A percentile compares a stretch with the other conserved stretches of the same genome.
phyloP scores from a whole-genome alignment of 306 rosid genomes.

The Quercus mongolica region DNA sequence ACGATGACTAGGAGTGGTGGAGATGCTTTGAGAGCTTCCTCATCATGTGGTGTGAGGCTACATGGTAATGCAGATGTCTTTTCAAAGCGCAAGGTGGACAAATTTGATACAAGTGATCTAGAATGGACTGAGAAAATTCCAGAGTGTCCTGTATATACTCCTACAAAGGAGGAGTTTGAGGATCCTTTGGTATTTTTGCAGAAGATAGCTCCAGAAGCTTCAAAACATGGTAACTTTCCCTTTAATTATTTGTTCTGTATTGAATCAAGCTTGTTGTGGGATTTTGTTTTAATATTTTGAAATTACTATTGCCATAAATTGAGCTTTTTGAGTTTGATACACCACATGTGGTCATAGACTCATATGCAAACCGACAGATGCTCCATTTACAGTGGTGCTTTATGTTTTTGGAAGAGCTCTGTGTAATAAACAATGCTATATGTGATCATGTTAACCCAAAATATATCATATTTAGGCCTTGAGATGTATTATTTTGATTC shows the following conservation, averaged over 20 bases:
- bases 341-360: not conserved
- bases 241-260: not conserved
- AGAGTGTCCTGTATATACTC: slow-evolving; percentile 87
- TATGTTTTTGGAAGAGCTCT: not conserved
- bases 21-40: slow-evolving; percentile 74
- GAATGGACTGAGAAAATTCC: slow-evolving; percentile 83
- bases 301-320: not conserved
- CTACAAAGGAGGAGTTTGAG: slow-evolving; percentile 86
- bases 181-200: slow-evolving; percentile 92
- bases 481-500: no score
- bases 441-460: no score
- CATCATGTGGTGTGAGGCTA: slow-evolving; percentile 63
- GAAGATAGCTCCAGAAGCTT: slow-evolving; percentile 94
- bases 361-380: not conserved
- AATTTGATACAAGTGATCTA: slow-evolving; percentile 75
- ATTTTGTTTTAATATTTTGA: not conserved
- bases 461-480: no score
- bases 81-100: slow-evolving; percentile 75
- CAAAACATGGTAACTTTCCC: slow-evolving; percentile 65
- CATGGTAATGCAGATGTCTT: slow-evolving; percentile 54
- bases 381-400: not conserved
- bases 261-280: not conserved
- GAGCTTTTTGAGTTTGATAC: not conserved
- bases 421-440: no score
- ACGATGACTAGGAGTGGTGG: slow-evolving; percentile 88